phyloP scores from a whole-genome alignment of 306 rosid species.

The Quercus bicolor region DNA sequence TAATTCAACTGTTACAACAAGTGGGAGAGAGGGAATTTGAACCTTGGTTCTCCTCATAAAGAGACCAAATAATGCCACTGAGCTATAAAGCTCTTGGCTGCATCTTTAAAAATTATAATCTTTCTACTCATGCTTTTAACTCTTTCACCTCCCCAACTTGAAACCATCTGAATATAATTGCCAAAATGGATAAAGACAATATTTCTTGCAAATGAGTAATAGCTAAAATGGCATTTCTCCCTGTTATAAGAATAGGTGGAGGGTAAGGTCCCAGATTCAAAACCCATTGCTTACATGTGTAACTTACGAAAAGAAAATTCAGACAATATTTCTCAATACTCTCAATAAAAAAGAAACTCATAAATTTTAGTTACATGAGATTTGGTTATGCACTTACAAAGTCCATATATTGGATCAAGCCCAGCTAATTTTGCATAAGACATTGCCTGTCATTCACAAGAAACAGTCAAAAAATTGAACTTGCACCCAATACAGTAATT shows the following conservation, averaged over 20 bases:
- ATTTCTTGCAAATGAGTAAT: background rate
- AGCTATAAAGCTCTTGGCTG: too few relatives aligned
- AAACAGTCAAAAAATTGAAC: conserved; percentile 14
- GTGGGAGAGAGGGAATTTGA: too few relatives aligned
- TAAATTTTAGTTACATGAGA: background rate
- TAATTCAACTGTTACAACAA: too few relatives aligned
- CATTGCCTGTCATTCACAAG: conserved; percentile 66
- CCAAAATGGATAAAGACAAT: background rate
- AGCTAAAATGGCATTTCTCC: too few relatives aligned
- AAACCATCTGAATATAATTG: background rate
- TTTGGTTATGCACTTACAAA: conserved; percentile 61
- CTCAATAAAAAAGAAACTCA: background rate
- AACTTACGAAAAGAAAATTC: background rate
- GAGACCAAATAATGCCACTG: too few relatives aligned
- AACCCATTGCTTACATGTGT: too few relatives aligned
- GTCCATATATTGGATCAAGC: conserved; percentile 89
- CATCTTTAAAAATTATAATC: background rate
- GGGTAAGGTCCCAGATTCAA: background rate
- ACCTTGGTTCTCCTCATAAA: too few relatives aligned
- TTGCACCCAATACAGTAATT: background rate
- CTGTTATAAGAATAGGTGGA: too few relatives aligned
- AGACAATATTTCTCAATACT: background rate
- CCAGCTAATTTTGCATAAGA: conserved; percentile 97
- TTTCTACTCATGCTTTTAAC: background rate
- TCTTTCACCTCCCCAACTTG: background rate